These are phyloP conservation scores for Kwoniella dejecticola DNA, from an alignment of 768 basidiomycete species.

Conservation along the genomic window DNA sequence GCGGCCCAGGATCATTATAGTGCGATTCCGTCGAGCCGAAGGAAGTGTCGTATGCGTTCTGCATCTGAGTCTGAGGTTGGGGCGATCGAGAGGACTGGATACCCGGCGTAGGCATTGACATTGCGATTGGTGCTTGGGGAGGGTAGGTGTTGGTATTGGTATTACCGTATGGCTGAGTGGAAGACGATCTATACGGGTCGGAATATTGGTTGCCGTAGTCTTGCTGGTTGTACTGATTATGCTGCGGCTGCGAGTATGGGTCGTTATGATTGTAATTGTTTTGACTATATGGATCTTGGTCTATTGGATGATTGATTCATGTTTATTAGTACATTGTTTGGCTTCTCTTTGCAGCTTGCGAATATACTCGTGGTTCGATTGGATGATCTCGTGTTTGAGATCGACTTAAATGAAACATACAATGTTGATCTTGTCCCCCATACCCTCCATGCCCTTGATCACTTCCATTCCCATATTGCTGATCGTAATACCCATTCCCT, in stretches of 20 bases:
- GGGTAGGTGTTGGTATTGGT: background rate
- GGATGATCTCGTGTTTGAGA: background rate
- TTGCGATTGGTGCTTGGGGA: conserved; percentile 5
- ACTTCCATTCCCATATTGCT: conserved; percentile 17
- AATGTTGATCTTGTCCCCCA: conserved; percentile 11
- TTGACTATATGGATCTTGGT: conserved; percentile 17
- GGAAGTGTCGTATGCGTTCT: conserved; percentile 4
- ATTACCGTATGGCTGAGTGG: conserved; percentile 21
- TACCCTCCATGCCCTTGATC: conserved; percentile 25
- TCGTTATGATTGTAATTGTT: conserved; percentile 26
- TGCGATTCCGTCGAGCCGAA: conserved; percentile 20
- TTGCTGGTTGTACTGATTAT: conserved; percentile 20
- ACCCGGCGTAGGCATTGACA: conserved; percentile 25
- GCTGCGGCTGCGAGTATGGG: conserved; percentile 26
- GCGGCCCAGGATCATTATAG: conserved; percentile 28
- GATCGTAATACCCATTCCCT: conserved; percentile 24
- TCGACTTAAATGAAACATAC: background rate
- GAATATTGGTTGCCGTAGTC: conserved; percentile 10
- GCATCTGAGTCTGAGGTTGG: background rate
- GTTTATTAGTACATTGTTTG: background rate
- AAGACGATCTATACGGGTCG: conserved; percentile 28
- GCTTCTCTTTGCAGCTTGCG: background rate
- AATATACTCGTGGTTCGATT: background rate
- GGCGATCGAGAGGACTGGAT: conserved; percentile 8
- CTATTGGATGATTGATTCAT: background rate